These are phyloP conservation scores for Aspergillus hortae DNA, from an alignment of 2,329 filamentous ascomycete species.

Conservation along the genomic window DNA sequence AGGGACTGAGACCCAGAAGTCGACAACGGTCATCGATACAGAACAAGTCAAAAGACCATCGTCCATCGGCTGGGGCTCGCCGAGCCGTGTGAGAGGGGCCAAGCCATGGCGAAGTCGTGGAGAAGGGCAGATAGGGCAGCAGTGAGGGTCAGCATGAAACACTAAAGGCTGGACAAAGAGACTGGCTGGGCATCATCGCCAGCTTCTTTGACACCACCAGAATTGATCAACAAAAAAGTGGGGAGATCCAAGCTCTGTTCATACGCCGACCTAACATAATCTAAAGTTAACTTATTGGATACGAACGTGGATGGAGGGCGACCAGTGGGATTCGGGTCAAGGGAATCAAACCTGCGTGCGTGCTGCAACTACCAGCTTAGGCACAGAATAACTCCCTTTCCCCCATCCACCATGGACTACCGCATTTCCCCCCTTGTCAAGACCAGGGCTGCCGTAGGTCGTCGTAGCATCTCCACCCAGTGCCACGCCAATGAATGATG, in stretches of 20 bases:
- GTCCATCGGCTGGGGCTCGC: constrained; percentile 13
- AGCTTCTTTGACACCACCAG: constrained; percentile 14
- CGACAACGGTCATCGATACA: constrained; percentile 11
- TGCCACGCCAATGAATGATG: constrained; percentile 16
- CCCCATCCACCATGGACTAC: no score
- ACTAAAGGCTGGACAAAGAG: constrained; percentile 14
- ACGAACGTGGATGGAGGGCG: constrained; percentile 14
- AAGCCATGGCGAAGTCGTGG: constrained; percentile 17
- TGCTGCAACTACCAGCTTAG: constrained; percentile 18
- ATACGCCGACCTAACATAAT: constrained; percentile 17
- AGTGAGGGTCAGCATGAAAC: constrained; percentile 15
- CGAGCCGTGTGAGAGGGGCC: constrained; percentile 17
- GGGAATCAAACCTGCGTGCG: constrained; percentile 18
- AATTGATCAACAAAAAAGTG: constrained; percentile 15
- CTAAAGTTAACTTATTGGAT: constrained; percentile 20
- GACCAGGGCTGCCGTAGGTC: constrained; percentile 18
- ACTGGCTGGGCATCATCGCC: constrained; percentile 10
- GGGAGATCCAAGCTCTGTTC: constrained; percentile 17
- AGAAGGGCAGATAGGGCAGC: constrained; percentile 12
- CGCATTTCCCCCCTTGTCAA: constrained; percentile 14
- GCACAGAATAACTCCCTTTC: constrained; percentile 4
- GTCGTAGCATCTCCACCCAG: constrained; percentile 21
- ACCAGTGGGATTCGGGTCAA: constrained; percentile 19
- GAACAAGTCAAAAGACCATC: constrained; percentile 3
- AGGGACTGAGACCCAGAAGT: constrained; percentile 8